phyloP scores from a whole-genome alignment of 1,284 basidiomycete genomes.

The Tilletia caries region DNA sequence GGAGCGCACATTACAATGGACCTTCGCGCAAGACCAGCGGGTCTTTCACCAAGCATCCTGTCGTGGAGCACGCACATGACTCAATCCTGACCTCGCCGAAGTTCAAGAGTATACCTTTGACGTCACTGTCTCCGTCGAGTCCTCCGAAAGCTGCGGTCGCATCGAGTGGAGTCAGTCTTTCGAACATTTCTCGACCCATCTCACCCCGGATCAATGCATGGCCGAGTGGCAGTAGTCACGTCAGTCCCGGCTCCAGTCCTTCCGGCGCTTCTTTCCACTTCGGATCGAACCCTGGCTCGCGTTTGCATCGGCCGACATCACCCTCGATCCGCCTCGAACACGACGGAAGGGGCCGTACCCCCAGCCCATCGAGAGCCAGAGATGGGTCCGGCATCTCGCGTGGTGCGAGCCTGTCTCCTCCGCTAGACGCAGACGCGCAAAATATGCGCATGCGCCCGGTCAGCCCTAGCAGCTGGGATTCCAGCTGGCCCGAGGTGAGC shows the following conservation, averaged over 20 bases:
- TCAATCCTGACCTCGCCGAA: too few species aligned
- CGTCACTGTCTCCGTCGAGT: too few species aligned
- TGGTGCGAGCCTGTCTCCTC: not conserved
- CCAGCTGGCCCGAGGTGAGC: constrained; percentile 2
- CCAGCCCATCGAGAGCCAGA: not conserved
- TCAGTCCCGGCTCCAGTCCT: constrained; percentile 3
- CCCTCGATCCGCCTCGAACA: not conserved
- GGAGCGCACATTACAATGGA: not conserved
- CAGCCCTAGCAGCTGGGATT: constrained; percentile 7
- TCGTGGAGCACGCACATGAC: too few species aligned
- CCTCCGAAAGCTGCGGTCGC: too few species aligned
- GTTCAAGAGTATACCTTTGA: too few species aligned
- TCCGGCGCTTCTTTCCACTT: not conserved
- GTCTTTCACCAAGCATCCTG: not conserved
- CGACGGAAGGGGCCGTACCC: not conserved
- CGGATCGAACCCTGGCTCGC: not conserved
- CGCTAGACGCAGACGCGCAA: not conserved
- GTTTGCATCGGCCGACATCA: not conserved
- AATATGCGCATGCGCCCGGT: not conserved
- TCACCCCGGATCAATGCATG: not conserved
- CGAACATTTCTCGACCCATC: not conserved
- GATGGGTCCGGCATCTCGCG: not conserved
- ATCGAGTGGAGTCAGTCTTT: not conserved
- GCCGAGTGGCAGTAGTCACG: not conserved
- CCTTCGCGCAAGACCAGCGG: not conserved